A percentile compares a stretch with the other conserved stretches of the same genome.
Conservation (phyloP, 352 stramenopile species). For the Globisporangium paddicum region DNA sequence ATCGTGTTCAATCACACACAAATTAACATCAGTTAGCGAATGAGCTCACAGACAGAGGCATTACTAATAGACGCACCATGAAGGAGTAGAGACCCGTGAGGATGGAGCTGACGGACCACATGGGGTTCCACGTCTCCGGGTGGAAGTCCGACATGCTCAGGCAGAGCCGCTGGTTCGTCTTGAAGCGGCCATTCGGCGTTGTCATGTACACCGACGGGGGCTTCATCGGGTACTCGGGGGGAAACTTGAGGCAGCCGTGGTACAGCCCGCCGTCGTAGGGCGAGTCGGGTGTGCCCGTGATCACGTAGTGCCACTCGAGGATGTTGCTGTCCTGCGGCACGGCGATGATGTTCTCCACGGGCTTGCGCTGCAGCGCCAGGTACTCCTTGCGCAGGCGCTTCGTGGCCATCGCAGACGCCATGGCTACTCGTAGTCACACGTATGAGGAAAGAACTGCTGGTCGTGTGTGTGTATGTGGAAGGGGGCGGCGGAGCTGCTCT, state of each 20-base stretch:
- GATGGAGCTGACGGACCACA: conserved; percentile 95
- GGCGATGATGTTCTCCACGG: conserved; percentile 88
- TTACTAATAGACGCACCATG: conserved; percentile 51
- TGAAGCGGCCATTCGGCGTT: conserved; percentile 94
- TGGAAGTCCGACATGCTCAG: conserved; percentile 96
- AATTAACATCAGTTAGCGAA: conserved; percentile 5
- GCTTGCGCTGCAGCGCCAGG: conserved; percentile 86
- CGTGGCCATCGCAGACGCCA: conserved; percentile 81
- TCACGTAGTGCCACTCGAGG: conserved; percentile 96
- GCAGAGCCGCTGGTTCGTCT: conserved; percentile 92
- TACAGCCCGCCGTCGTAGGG: conserved; percentile 91
- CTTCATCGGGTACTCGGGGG: conserved; percentile 94
- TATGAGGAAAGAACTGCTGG: background rate
- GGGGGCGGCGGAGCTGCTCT: background rate
- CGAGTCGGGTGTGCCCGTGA: conserved; percentile 62
- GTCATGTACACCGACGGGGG: conserved; percentile 94
- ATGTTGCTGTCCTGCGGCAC: conserved; percentile 92
- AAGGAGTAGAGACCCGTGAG: conserved; percentile 95
- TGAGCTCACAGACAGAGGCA: background rate
- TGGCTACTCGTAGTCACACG: conserved; percentile 11
- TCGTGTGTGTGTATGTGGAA: background rate
- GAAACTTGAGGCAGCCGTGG: conserved; percentile 91
- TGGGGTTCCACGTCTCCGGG: conserved; percentile 95
- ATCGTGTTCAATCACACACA: background rate
- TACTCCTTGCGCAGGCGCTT: conserved; percentile 94